Evolutionary conservation across 257 asterid species (phyloP).

Genomic region (Fraxinus cuspidata): DNA sequence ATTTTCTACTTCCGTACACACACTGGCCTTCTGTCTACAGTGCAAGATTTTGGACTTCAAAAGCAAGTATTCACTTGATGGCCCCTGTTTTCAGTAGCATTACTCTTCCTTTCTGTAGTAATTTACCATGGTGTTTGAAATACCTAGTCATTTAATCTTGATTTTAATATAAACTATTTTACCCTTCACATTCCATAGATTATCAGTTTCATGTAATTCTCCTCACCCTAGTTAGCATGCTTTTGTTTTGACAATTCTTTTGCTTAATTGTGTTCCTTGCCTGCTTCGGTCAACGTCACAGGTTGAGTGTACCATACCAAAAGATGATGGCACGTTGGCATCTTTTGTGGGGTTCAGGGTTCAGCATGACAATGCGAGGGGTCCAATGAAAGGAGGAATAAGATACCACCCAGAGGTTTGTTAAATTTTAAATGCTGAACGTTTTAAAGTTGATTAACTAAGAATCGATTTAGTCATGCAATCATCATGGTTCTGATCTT

Average conservation of each 20-base stretch:
- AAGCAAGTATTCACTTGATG: not conserved
- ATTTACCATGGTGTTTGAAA: not conserved
- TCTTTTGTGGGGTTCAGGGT: slow-evolving; percentile 89
- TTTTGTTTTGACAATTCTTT: not conserved
- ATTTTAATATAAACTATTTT: too few relatives aligned
- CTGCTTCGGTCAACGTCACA: slow-evolving; percentile 26
- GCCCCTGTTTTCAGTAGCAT: not conserved
- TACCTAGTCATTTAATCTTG: not conserved
- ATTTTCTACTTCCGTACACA: not conserved
- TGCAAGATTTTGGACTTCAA: not conserved
- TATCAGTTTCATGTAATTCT: not conserved
- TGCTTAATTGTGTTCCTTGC: slow-evolving; percentile 6
- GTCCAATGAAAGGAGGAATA: slow-evolving; percentile 99
- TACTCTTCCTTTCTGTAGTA: not conserved
- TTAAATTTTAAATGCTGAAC: not conserved
- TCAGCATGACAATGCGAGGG: slow-evolving; percentile 92
- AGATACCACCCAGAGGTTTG: slow-evolving; percentile 92
- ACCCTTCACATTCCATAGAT: not conserved
- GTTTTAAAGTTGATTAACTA: not conserved
- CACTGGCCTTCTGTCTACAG: not conserved
- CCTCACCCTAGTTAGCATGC: not conserved
- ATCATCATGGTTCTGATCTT: not conserved
- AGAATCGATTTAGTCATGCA: not conserved
- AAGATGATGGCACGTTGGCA: slow-evolving; percentile 86
- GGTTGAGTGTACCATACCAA: slow-evolving; percentile 97